Conservation (phyloP, 768 basidiomycete species). For the Suillus subluteus region DNA sequence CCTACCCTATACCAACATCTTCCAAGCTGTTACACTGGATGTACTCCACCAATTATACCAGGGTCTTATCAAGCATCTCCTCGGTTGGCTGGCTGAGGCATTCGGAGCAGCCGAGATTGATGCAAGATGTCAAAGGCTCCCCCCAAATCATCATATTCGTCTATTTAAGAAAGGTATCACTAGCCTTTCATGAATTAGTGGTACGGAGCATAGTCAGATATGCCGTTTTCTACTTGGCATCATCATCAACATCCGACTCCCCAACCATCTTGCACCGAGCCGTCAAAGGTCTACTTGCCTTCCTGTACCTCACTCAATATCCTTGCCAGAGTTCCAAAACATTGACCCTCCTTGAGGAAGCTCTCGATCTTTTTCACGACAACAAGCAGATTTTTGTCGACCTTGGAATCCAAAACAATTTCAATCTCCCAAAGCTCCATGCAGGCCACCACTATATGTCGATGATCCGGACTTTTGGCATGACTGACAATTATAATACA, state of each 20-base stretch:
- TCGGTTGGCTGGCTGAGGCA: not conserved
- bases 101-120: not conserved
- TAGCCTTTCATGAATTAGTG: not conserved
- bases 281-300: not conserved
- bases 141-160: not conserved
- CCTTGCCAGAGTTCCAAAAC: not conserved
- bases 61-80: conserved; percentile 1
- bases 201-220: not conserved
- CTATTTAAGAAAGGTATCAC: not conserved
- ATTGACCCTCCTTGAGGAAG: not conserved
- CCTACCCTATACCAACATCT: not conserved
- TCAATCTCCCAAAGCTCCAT: not conserved
- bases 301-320: not conserved
- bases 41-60: conserved; percentile 1
- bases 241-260: not conserved
- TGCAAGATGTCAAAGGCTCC: not conserved
- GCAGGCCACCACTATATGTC: not conserved
- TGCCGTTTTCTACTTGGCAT: not conserved
- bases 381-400: not conserved
- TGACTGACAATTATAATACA: not conserved
- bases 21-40: not conserved
- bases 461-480: not conserved
- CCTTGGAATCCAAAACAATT: not conserved
- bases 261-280: not conserved
- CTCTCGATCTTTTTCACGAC: not conserved